Percentiles rank a stretch among this genome's conserved stretches.
phyloP scores from a whole-genome alignment of 1,284 basidiomycete species.

The Fomitopsis schrenkii region DNA sequence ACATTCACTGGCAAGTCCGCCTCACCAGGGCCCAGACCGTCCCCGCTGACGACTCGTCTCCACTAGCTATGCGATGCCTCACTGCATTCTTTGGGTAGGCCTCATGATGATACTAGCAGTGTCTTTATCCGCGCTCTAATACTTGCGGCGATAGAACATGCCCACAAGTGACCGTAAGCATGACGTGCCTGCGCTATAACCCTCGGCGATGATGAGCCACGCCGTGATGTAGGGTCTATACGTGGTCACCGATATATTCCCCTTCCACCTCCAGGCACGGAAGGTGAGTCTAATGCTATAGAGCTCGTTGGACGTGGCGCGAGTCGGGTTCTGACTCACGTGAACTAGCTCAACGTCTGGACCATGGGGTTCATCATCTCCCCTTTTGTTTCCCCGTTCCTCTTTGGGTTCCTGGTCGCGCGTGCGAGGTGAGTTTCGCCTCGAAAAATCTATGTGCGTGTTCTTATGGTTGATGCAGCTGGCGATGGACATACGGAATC shows the following conservation, averaged over 20 bases:
- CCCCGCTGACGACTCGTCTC: background rate
- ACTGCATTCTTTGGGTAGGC: constrained; percentile 62
- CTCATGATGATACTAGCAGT: background rate
- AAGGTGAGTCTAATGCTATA: constrained; percentile 37
- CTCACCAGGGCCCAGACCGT: background rate
- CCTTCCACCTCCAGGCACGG: constrained; percentile 72
- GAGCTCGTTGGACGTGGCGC: background rate
- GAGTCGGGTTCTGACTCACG: background rate
- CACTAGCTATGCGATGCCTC: constrained; percentile 63
- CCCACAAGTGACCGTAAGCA: constrained; percentile 63
- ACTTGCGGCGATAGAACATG: constrained; percentile 39
- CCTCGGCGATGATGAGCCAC: background rate
- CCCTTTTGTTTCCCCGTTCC: constrained; percentile 65
- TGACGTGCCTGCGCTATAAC: background rate
- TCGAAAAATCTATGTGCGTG: no score
- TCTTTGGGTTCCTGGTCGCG: constrained; percentile 67
- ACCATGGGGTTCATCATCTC: constrained; percentile 67
- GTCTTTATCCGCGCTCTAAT: no score
- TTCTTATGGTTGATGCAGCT: constrained; percentile 29
- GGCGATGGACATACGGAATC: constrained; percentile 72
- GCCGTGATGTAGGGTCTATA: constrained; percentile 48
- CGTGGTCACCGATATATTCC: constrained; percentile 65
- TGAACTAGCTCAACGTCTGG: constrained; percentile 60
- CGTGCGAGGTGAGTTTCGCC: constrained; percentile 36
- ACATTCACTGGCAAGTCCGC: constrained; percentile 43